A percentile compares a stretch with the other conserved stretches of the same genome.
Conservation (phyloP, 2,329 filamentous ascomycete species). For the Cercospora citrullina region DNA sequence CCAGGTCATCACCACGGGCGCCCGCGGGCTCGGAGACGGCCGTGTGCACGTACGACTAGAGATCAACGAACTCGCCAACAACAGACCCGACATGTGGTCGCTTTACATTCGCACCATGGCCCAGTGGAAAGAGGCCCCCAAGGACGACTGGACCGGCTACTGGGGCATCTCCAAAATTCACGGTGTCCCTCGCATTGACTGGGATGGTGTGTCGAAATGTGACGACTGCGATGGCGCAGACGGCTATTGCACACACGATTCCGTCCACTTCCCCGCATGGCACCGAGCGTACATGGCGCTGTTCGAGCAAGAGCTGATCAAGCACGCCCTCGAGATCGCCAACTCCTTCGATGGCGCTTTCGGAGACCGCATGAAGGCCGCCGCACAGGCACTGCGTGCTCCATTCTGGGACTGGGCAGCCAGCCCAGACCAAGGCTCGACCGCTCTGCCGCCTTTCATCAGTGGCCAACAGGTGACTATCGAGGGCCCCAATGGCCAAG, state of each 20-base stretch:
- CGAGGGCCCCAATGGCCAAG: constrained; percentile 30
- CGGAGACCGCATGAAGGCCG: constrained; percentile 29
- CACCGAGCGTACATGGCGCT: constrained; percentile 39
- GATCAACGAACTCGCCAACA: constrained; percentile 22
- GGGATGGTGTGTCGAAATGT: constrained; percentile 35
- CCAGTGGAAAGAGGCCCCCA: constrained; percentile 17
- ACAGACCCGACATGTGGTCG: constrained; percentile 25
- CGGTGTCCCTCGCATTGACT: constrained; percentile 36
- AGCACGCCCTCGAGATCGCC: constrained; percentile 33
- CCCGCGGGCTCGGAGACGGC: constrained; percentile 24
- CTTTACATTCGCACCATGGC: constrained; percentile 27
- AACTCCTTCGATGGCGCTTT: constrained; percentile 28
- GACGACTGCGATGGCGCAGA: constrained; percentile 31
- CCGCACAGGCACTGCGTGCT: constrained; percentile 31
- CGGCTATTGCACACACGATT: constrained; percentile 41
- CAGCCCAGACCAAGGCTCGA: constrained; percentile 23
- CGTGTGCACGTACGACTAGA: constrained; percentile 24
- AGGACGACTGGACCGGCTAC: constrained; percentile 21
- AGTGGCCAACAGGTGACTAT: constrained; percentile 30
- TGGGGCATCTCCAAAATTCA: constrained; percentile 28
- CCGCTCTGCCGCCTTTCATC: constrained; percentile 31
- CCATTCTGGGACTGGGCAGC: constrained; percentile 37
- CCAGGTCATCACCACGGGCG: constrained; percentile 25
- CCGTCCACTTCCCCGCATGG: constrained; percentile 39
- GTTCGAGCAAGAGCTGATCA: constrained; percentile 39